Evolutionary conservation across 495 filamentous ascomycete species (phyloP), one percentile per base, ranked within the genome.

Genomic region (Bombardia bombarda): DNA sequence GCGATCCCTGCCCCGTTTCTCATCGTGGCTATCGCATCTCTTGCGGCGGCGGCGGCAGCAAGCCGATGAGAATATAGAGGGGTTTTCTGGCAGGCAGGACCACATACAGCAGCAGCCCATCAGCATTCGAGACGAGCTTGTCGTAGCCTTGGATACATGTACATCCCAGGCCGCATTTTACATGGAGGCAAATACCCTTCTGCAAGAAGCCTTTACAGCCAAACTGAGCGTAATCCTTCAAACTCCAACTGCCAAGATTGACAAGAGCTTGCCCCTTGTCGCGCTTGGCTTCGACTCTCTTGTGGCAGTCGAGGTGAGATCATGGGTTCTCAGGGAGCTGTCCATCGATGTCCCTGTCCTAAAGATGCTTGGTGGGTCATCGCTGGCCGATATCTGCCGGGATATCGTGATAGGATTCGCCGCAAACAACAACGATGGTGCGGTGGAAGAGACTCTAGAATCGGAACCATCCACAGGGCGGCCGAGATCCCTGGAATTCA

Each of bases 221-320:
- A 38, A 45, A 23, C 13, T 38, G 34, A 12, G 23, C 16, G 21
- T 20, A 9, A 28, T 35, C 20, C 41, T 38, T n/a, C 28, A 50
- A 36, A 35, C 26, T 37, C 31, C 21, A 10, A 9, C 13, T 6
- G 30, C 14, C 20, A 35, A 32, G 17, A 25, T 50, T 14, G 47
- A 44, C 18, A 9, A 16, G 10, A 19, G 13, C 13, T 3, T 7
- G 38, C 33, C 36, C 10, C 37, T 47, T 9, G 17, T 33, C 9
- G 12, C 32, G n/a, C 50, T 53, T 9, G 65, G 65, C 0, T 36
- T 63, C 8, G 63, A 68, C 40, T 66, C 63, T 0, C 43, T 68
- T 10, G 47, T 65, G 0, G 63, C 65, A 0, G 50, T 66, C 1
- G 50, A 55, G 2, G 37, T 62, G 4, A 55, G 63, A 0, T 24